These are phyloP conservation scores for Penicilliopsis zonata DNA, from an alignment of 495 filamentous ascomycete species.

Conservation along the genomic window DNA sequence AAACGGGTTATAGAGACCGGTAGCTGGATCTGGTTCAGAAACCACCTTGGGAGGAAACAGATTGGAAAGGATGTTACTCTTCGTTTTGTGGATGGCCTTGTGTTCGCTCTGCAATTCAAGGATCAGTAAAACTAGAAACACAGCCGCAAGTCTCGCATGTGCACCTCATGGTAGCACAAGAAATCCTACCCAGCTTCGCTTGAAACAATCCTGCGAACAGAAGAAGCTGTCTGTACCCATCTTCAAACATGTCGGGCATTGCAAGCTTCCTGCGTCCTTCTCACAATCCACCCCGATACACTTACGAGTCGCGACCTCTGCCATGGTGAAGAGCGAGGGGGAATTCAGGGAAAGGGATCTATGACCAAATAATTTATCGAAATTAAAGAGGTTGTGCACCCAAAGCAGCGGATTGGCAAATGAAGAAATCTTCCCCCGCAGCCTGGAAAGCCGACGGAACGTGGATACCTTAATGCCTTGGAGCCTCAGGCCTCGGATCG, in stretches of 20 bases:
- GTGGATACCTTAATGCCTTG: too few species aligned
- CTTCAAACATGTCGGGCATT: slow-evolving; percentile 92
- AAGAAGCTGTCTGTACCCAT: slow-evolving; percentile 86
- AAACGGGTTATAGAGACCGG: slow-evolving; percentile 81
- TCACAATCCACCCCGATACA: slow-evolving; percentile 72
- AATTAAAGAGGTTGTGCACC: too few species aligned
- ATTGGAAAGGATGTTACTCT: slow-evolving; percentile 63
- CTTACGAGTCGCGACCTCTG: slow-evolving; percentile 42
- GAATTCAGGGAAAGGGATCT: too few species aligned
- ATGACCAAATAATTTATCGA: too few species aligned
- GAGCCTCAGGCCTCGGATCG: too few species aligned
- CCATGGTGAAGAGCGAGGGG: slow-evolving; percentile 11
- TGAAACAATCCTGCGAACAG: slow-evolving; percentile 98
- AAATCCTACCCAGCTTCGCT: slow-evolving; percentile 81
- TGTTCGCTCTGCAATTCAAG: slow-evolving; percentile 51
- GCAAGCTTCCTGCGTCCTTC: slow-evolving; percentile 71
- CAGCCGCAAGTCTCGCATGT: slow-evolving; percentile 5
- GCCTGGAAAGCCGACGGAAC: too few species aligned
- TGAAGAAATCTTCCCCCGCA: too few species aligned
- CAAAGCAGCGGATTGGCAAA: too few species aligned
- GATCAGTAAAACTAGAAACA: slow-evolving; percentile 13
- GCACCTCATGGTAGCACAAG: slow-evolving; percentile 18
- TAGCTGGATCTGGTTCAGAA: slow-evolving; percentile 84
- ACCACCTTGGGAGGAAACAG: slow-evolving; percentile 60
- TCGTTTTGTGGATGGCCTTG: slow-evolving; percentile 73